Evolutionary conservation across 805 yeast species (phyloP), one percentile per base, ranked within the genome.

Genomic region (Sugiyamaella floridensis): DNA sequence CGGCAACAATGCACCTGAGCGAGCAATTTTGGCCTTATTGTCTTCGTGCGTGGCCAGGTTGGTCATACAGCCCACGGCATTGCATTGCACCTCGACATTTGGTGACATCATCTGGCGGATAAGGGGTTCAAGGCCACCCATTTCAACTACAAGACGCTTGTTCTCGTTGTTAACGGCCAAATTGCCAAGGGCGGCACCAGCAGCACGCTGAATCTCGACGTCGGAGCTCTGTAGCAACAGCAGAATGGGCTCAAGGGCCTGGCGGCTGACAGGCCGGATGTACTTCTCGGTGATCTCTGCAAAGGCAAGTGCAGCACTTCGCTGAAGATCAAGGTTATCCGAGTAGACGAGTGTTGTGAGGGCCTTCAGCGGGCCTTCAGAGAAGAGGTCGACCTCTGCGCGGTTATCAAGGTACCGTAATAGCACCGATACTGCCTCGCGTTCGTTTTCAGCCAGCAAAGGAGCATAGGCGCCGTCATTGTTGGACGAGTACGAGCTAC

Each of bases 1-100:
- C 2, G 99, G 99, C 29, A 89, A 84, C 55, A 93, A 77, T 1
- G 99, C 99, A 16, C 99, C 99, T 19, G 95, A 84, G 47, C 89
- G 85, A 18, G 99, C 99, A 63, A 93, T 93, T 68, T 89, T 89
- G 50, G 93, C 83, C 70, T 93, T 93, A 72, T 93, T 93, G 64
- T 89, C 96, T 70, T 93, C 99, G 71, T 88, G 96, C 6, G 99
- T 93, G 7, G 99, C 99, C 69, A 93, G 79, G 67, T 93, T 93
- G 40, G 99, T 93, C 65, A 93, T 90, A 69, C 99, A 93, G 15
- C 99, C 99, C 53, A 93, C 99, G 2, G 99, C 99, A 67, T 93
- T 93, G 71, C 99, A 93, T 72, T 93, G 99, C 41, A 93, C 98
- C 70, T 93, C 99, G 54, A 93, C 95, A 65, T 93, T 93, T 51